Evolutionary conservation across 371 early-diverging fungal genomes (phyloP).

Genomic region (Blastocladiella emersonii): DNA sequence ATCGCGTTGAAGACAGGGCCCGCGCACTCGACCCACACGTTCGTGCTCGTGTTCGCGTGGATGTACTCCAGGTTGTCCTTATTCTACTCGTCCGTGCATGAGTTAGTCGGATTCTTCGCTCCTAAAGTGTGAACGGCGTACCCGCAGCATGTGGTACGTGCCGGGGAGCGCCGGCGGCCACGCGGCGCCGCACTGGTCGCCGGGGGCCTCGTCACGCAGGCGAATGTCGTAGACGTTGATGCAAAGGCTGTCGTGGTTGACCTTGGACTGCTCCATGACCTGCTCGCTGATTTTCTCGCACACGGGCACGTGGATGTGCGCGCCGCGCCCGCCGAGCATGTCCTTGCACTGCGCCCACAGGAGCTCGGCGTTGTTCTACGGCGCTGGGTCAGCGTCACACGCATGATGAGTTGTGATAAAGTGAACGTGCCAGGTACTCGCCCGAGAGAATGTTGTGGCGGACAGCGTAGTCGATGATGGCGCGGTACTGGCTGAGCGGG

Average conservation of each 20-base stretch:
- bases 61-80: background rate
- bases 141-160: background rate
- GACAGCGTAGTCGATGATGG: slow-evolving; percentile 17
- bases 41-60: background rate
- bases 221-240: slow-evolving; percentile 75
- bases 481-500: slow-evolving; percentile 38
- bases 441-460: slow-evolving; percentile 19
- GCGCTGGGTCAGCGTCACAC: too few species aligned
- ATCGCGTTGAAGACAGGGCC: background rate
- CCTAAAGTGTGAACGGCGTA: background rate
- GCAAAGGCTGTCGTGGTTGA: slow-evolving; percentile 22
- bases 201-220: slow-evolving; percentile 23
- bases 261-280: slow-evolving; percentile 7
- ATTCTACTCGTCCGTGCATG: background rate
- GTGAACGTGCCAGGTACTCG: slow-evolving; percentile 12
- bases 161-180: background rate
- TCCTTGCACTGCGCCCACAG: background rate
- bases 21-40: background rate
- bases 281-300: slow-evolving; percentile 8
- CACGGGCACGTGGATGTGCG: background rate
- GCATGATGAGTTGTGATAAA: too few species aligned
- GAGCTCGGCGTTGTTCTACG: background rate
- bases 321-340: background rate
- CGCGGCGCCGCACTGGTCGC: background rate
- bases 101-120: too few species aligned